Evolutionary conservation across 345 rosid genomes (phyloP).

Genomic region (Aquilaria sinensis): DNA sequence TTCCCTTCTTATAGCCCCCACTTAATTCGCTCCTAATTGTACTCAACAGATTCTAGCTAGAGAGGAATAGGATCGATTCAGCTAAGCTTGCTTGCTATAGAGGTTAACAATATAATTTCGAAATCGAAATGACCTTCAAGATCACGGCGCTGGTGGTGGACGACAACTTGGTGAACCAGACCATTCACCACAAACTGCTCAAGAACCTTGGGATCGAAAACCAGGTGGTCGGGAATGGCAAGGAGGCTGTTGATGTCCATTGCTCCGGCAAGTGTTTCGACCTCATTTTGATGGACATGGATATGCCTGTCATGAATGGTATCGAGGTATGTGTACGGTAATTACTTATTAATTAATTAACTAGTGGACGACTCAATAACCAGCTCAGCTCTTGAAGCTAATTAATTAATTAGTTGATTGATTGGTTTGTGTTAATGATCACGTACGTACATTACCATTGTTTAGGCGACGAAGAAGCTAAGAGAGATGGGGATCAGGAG

Average conservation of each 20-base stretch:
- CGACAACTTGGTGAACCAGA: constrained; percentile 41
- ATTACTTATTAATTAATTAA: not conserved
- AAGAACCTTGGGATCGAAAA: constrained; percentile 45
- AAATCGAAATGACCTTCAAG: not conserved
- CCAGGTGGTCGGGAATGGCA: constrained; percentile 47
- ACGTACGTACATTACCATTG: no score
- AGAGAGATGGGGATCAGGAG: constrained; percentile 70
- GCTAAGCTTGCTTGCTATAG: no score
- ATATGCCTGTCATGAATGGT: constrained; percentile 91
- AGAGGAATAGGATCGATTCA: no score
- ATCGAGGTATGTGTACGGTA: constrained; percentile 37
- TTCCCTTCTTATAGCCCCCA: no score
- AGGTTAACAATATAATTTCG: no score
- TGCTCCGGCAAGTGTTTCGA: constrained; percentile 54
- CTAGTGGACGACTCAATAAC: not conserved
- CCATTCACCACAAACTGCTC: constrained; percentile 45
- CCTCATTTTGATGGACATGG: constrained; percentile 83
- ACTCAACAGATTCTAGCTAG: no score
- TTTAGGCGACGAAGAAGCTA: constrained; percentile 58
- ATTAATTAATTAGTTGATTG: no score
- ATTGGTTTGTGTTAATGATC: not conserved
- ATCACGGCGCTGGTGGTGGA: constrained; percentile 65
- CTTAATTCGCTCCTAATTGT: no score
- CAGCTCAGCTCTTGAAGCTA: no score
- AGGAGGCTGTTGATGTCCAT: constrained; percentile 66